Base-by-base conservation (phyloP, 768 basidiomycete species). In the Nidularia pulvinata region DNA sequence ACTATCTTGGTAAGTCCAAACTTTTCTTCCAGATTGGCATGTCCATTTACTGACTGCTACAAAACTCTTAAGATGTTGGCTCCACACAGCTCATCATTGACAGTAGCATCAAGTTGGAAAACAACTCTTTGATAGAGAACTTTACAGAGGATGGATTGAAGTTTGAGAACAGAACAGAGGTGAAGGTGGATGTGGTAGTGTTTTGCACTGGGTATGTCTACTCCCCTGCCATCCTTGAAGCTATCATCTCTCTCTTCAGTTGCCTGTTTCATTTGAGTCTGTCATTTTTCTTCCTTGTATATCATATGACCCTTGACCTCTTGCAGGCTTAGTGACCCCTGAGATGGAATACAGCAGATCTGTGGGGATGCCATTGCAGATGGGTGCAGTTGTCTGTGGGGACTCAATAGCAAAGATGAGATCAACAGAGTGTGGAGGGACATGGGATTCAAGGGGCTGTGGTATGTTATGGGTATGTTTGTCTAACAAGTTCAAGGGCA, bases 91-190 rank as follows among this genome's bases (percentile, higher is more conserved):
- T 82, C 57, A 82, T 89, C 60, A 77, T 80, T 45, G 83, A 87
- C 59, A 85, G 86, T 5, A 81, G 83, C 61, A 85, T 89, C 73
- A 87, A 86, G 64, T 66, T 89, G 53, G 88, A 88, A 70, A 84
- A 79, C 66, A 83, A 84, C 52, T 69, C 69, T 47, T 68, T 72
- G 47, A 79, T 88, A 50, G 64, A 74, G 52, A 62, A 62, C 19
- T 81, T 83, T 61, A 76, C 71, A 2, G 58, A 69, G 46, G 60
- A 52, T n/a, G 77, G 79, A 5, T 54, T 84, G 22, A 63, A 67
- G 39, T 84, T 84, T 52, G 76, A 78, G 11, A 68, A 84, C 54
- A 79, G 81, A 1, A 72, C 66, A 37, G 69, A 72, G 46, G 62
- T 83, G 5, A 50, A 69, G 14, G 82, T 79, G 6, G 84, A 86